Percentiles rank a stretch among this genome's conserved stretches.
phyloP scores from a whole-genome alignment of 768 basidiomycete genomes.

The Russula sp. region DNA sequence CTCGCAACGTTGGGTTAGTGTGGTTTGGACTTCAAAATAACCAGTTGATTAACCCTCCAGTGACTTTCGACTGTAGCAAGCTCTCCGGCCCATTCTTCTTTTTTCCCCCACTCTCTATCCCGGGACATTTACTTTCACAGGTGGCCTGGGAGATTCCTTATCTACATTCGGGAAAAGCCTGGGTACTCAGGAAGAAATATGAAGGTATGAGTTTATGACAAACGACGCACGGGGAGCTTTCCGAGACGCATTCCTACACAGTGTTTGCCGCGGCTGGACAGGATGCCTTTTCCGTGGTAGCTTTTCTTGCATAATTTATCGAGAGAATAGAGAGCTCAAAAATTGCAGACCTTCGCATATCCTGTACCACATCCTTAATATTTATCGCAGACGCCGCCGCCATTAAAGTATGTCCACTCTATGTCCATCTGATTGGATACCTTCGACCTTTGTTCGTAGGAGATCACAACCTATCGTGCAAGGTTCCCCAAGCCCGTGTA shows the following conservation, averaged over 20 bases:
- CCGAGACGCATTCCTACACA: neutral
- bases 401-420: constrained; percentile 16
- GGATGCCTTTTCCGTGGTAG: constrained; percentile 13
- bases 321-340: neutral
- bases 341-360: constrained; percentile 5
- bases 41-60: too few species aligned
- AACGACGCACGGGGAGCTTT: too few species aligned
- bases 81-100: constrained; percentile 15
- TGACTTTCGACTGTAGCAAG: neutral
- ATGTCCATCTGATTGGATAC: neutral
- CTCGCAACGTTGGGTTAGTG: constrained; percentile 10
- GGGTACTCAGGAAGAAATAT: neutral
- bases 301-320: neutral
- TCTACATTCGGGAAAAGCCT: neutral
- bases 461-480: constrained; percentile 46
- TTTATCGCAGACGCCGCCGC: constrained; percentile 22
- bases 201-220: neutral
- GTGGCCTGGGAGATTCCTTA: neutral
- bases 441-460: constrained; percentile 38
- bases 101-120: neutral
- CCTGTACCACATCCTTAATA: neutral
- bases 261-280: constrained; percentile 17
- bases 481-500: constrained; percentile 54
- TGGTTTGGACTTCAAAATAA: neutral
- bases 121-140: neutral